Percentiles rank a stretch among this genome's conserved stretches.
Conservation (phyloP, 371 early-diverging fungal genomes). For the Apophysomyces trapeziformis region DNA sequence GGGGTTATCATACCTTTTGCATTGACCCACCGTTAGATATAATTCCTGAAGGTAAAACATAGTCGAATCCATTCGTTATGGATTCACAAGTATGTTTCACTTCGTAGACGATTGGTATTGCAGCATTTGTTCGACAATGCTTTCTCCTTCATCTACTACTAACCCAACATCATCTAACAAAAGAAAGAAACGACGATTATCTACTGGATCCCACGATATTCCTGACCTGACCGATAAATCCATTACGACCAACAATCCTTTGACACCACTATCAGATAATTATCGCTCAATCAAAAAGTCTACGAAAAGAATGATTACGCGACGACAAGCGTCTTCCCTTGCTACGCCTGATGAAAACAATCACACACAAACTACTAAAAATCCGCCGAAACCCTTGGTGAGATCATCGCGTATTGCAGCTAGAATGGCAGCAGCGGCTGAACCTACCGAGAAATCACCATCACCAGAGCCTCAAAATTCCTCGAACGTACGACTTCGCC, state of each 20-base stretch:
- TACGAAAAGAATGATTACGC: slow-evolving; percentile 39
- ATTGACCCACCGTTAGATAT: slow-evolving; percentile 30
- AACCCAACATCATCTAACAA: slow-evolving; percentile 25
- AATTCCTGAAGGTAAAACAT: slow-evolving; percentile 41
- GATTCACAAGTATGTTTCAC: slow-evolving; percentile 4
- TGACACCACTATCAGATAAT: slow-evolving; percentile 11
- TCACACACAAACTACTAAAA: slow-evolving; percentile 23
- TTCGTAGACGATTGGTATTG: slow-evolving; percentile 48
- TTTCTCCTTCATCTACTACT: slow-evolving; percentile 27
- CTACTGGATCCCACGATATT: background rate
- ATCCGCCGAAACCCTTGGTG: slow-evolving; percentile 19
- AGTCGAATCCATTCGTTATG: background rate
- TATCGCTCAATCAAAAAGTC: slow-evolving; percentile 28
- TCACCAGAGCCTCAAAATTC: slow-evolving; percentile 7
- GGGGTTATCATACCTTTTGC: slow-evolving; percentile 44
- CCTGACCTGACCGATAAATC: background rate
- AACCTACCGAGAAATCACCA: slow-evolving; percentile 5
- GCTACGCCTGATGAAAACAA: slow-evolving; percentile 17
- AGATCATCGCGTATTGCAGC: slow-evolving; percentile 11
- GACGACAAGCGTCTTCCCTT: slow-evolving; percentile 25
- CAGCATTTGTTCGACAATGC: slow-evolving; percentile 35
- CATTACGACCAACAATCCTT: background rate
- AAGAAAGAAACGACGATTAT: background rate
- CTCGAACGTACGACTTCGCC: slow-evolving; percentile 19
- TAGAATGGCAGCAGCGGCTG: slow-evolving; percentile 5